Evolutionary conservation across 345 rosid genomes (phyloP), one percentile per base, ranked within the genome.

Genomic region (Aegle marmelos): DNA sequence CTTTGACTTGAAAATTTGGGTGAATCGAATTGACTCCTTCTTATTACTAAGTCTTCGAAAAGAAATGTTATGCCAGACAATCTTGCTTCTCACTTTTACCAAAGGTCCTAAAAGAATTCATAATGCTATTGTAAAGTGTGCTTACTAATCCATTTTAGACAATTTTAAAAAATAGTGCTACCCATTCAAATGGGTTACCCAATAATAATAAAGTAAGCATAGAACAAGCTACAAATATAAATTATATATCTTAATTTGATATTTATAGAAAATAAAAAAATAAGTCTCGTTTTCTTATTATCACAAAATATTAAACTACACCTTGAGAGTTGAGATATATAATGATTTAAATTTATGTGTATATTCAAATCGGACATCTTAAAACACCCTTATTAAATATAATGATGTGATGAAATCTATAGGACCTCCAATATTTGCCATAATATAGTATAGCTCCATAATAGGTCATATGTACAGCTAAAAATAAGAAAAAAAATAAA

Each of bases 11-110:
- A 0, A n/a, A 37, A 2, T 25, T 39, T 33, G 9, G 50, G 68
- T 76, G 7, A 61, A 72, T 81, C 60, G 76, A 9, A 39, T 74
- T 79, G 81, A 79, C 86, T 74, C 65, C 1, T 70, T 72, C 68
- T 19, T 65, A 62, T 30, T 30, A 62, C 7, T 30, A 4, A 34
- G 69, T 65, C 69, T 64, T 64, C 39, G 33, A 31, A 6, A 1
- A 21, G 33, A 63, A 61, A 16, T 61, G 28, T 25, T 25, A 1
- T 11, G 7, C 30, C 9, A 13, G 17, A 45, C 11, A 45, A 45
- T 13, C 50, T 45, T 60, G 25, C 25, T 24, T 60, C 28, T 25
- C 28, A 25, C 2, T 19, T 59, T 31, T 25, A 59, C 1, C 11
- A 10, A 60, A 66, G 54, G 27, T 9, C 61, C 19, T 31, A 28